phyloP scores from a whole-genome alignment of 2,329 filamentous ascomycete species.

The Phyllosticta citribraziliensis region DNA sequence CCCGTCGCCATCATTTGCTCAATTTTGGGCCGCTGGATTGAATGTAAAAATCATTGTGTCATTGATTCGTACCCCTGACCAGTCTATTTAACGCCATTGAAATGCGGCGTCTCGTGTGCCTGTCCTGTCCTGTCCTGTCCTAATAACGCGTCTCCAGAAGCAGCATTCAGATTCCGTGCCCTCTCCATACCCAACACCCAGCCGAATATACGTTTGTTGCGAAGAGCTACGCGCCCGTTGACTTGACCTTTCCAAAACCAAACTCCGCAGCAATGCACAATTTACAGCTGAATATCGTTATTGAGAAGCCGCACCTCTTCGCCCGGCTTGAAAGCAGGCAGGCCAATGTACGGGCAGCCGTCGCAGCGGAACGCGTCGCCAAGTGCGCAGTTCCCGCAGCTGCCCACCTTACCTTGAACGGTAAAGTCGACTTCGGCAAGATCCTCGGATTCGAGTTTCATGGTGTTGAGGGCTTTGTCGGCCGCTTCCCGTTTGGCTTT shows the following conservation, averaged over 20 bases:
- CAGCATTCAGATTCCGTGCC: neutral
- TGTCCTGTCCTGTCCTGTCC: neutral
- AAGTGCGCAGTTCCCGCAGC: constrained; percentile 86
- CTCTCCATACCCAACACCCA: neutral
- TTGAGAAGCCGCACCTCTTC: constrained; percentile 86
- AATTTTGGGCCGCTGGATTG: no score
- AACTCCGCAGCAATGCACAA: constrained; percentile 2
- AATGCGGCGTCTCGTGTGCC: neutral
- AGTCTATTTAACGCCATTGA: neutral
- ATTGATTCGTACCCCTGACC: neutral
- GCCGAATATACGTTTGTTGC: neutral
- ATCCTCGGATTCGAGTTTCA: constrained; percentile 68
- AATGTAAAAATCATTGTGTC: neutral
- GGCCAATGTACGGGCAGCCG: constrained; percentile 73
- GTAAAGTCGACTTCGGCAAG: constrained; percentile 91
- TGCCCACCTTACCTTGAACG: constrained; percentile 91
- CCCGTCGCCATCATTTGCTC: neutral
- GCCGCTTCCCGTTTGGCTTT: constrained; percentile 54
- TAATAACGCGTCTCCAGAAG: neutral
- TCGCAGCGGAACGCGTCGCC: constrained; percentile 67
- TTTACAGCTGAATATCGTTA: constrained; percentile 69
- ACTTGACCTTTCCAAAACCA: neutral
- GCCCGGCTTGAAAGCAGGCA: constrained; percentile 93
- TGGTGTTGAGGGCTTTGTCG: constrained; percentile 52
- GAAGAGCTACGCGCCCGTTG: neutral